Evolutionary conservation across 805 yeast species (phyloP).

Genomic region (Hanseniaspora lindneri): DNA sequence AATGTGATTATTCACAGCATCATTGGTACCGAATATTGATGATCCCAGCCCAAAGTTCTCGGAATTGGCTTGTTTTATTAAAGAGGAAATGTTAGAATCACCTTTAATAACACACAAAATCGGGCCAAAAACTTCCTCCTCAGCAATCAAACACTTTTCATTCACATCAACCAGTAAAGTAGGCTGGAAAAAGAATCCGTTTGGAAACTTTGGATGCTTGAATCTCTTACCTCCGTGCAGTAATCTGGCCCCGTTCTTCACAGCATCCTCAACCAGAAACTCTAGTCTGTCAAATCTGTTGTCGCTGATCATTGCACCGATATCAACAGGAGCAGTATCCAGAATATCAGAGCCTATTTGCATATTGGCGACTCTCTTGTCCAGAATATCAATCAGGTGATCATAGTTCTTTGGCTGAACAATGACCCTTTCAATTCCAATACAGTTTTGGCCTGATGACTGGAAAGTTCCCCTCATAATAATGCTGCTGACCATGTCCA

Average conservation of each 20-base stretch:
- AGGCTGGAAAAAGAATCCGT: constrained; percentile 88
- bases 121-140: constrained; percentile 92
- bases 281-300: constrained; percentile 61
- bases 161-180: constrained; percentile 77
- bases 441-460: constrained; percentile 95
- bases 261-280: constrained; percentile 58
- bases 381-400: constrained; percentile 43
- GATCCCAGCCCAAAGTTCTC: constrained; percentile 87
- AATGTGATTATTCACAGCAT: constrained; percentile 45
- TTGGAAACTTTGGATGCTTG: constrained; percentile 84
- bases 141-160: constrained; percentile 64
- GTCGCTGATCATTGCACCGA: constrained; percentile 90
- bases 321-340: constrained; percentile 77
- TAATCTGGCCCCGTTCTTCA: constrained; percentile 65
- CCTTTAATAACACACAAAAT: constrained; percentile 72
- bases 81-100: constrained; percentile 42
- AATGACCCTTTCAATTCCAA: constrained; percentile 90
- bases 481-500: constrained; percentile 54
- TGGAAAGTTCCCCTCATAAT: constrained; percentile 93
- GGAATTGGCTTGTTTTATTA: constrained; percentile 65
- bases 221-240: constrained; percentile 70
- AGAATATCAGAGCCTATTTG: constrained; percentile 87
- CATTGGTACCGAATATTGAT: constrained; percentile 68
- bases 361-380: constrained; percentile 45
- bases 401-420: constrained; percentile 63